Percentiles rank a stretch among this genome's conserved stretches.
Evolutionary conservation across 257 asterid species (phyloP).

Genomic region (Handroanthus guayacan): DNA sequence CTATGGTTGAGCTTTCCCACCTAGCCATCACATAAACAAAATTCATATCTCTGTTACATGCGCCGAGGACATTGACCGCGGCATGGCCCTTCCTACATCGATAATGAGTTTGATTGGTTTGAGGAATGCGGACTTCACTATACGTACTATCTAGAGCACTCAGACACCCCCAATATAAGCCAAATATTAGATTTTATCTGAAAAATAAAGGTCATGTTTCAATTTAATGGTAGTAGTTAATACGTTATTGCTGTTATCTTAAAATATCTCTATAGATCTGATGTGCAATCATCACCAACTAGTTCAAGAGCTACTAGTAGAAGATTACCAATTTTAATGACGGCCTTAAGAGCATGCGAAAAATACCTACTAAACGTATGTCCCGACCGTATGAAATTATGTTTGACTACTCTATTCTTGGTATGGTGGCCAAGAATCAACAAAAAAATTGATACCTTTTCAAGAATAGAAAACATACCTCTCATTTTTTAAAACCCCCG

Average conservation of each 20-base stretch:
- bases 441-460: neutral
- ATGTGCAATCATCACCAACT: neutral
- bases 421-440: neutral
- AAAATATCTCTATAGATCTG: neutral
- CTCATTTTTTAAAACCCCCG: neutral
- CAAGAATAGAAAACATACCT: neutral
- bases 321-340: neutral
- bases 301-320: neutral
- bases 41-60: neutral
- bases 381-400: neutral
- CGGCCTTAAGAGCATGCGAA: neutral
- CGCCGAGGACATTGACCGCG: neutral
- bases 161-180: neutral
- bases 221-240: too few species aligned
- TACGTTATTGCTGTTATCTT: neutral
- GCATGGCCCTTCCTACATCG: neutral
- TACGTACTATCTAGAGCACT: neutral
- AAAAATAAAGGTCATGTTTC: too few species aligned
- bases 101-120: neutral
- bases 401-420: too few species aligned
- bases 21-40: neutral
- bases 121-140: neutral
- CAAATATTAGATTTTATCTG: too few species aligned
- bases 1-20: neutral
- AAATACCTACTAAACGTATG: neutral